These are phyloP conservation scores for Apiospora saccharicola DNA, from an alignment of 2,329 filamentous ascomycete genomes.

Conservation along the genomic window DNA sequence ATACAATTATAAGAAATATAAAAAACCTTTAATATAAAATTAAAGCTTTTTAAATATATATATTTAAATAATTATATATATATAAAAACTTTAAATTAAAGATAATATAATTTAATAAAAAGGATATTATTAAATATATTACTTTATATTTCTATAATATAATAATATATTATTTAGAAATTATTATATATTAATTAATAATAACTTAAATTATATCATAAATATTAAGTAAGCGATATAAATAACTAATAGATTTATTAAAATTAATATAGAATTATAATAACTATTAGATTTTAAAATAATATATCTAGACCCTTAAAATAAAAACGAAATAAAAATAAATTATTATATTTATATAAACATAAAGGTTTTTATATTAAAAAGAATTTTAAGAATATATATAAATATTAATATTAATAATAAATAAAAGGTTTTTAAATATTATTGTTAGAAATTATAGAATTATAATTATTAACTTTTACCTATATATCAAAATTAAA, in stretches of 20 bases:
- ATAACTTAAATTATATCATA: background rate
- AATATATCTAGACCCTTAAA: background rate
- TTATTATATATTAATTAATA: too few species aligned
- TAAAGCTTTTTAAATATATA: too few species aligned
- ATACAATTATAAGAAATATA: too few species aligned
- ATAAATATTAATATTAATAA: background rate
- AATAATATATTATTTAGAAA: too few species aligned
- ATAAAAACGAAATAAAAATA: background rate
- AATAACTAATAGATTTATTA: background rate
- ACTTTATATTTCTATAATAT: too few species aligned
- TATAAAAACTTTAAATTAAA: too few species aligned
- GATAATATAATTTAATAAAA: too few species aligned
- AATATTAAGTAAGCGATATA: background rate
- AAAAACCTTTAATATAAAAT: too few species aligned
- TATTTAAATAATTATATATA: too few species aligned
- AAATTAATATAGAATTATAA: background rate
- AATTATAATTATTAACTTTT: too few species aligned
- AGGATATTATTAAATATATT: too few species aligned
- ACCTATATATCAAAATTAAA: too few species aligned
- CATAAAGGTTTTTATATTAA: background rate
- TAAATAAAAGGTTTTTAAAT: background rate
- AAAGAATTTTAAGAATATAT: background rate
- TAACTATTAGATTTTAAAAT: background rate
- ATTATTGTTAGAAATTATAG: background rate
- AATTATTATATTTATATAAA: background rate